Evolutionary conservation across 2,329 filamentous ascomycete genomes (phyloP), one percentile per base, ranked within the genome.

Genomic region (Diaporthe sp.): DNA sequence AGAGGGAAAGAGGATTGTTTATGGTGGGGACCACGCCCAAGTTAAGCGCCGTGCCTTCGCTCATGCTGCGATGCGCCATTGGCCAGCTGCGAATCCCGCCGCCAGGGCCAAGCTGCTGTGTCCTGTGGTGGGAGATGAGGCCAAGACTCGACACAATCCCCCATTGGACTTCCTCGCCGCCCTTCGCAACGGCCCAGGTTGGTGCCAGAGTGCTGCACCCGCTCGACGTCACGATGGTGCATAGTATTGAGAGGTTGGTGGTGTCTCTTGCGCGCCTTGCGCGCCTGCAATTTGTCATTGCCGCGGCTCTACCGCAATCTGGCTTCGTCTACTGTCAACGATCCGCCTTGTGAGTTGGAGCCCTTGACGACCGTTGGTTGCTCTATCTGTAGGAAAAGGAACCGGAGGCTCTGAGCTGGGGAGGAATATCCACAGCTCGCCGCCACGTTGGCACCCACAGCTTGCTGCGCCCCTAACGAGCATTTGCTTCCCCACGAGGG

Each of bases 1-100:
- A 53, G 39, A 55, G 58, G 58, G 13, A 22, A 31, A 39, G 61
- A 55, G 70, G 70, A 65, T 53, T 62, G 34, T 8, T 25, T 19
- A 8, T 44, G n/a, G 46, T 44, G 68, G 51, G 58, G 25, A 42
- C 49, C 46, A 59, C 22, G n/a, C n/a, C 37, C 22, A 61, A 37
- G 34, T 73, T 73, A 65, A 73, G 58, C 58, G 58, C 58, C 70
- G 15, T 44, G 39, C 53, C n/a, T 65, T 65, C 19, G 65, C 10
- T 3, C 31, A 58, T 25, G 61, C 51, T 55, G 71, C 69, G 67
- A 57, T 74, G 53, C 59, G 57, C 75, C n/a, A 76, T 76, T 75
- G 68, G 75, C 51, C 61, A 28, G 28, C n/a, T 37, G 53, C 39
- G 51, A 49, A 39, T 61, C 22, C 67, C 17, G 69, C 69, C 31